Evolutionary conservation across 2,329 filamentous ascomycete genomes (phyloP).

Genomic region (Cordyceps pruinosa): DNA sequence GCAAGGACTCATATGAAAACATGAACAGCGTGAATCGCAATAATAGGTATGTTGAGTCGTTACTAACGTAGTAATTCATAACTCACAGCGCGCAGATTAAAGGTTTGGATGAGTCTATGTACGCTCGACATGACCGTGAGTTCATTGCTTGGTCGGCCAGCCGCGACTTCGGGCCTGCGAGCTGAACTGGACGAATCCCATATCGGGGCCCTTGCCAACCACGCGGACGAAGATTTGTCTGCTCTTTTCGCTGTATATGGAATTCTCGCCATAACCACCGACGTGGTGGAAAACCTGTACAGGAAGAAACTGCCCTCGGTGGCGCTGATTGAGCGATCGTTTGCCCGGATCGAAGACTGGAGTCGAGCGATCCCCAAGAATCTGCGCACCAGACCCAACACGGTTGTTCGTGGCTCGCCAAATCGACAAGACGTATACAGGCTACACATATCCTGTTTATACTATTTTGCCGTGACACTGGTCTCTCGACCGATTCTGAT

Average conservation of each 20-base stretch:
- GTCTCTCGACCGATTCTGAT: conserved; percentile 51
- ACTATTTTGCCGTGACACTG: conserved; percentile 53
- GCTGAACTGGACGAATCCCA: conserved; percentile 21
- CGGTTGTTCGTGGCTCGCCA: conserved; percentile 18
- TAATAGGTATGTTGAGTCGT: conserved; percentile 17
- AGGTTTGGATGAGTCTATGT: conserved; percentile 31
- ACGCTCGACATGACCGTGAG: conserved; percentile 33
- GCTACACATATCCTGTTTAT: conserved; percentile 49
- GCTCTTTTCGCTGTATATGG: conserved; percentile 30
- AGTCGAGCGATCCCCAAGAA: conserved; percentile 35
- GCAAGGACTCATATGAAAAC: conserved; percentile 24
- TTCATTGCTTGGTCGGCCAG: conserved; percentile 31
- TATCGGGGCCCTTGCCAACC: conserved; percentile 18
- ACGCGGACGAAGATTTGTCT: conserved; percentile 11
- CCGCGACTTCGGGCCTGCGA: conserved; percentile 27
- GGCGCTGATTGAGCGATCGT: conserved; percentile 31
- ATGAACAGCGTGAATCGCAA: conserved; percentile 16
- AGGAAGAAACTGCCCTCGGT: conserved; percentile 28
- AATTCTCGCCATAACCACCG: conserved; percentile 37
- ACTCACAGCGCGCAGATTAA: conserved; percentile 21
- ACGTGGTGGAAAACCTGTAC: conserved; percentile 35
- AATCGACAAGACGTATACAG: conserved; percentile 34
- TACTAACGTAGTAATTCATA: background rate
- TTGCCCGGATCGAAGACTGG: conserved; percentile 38
- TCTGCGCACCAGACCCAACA: conserved; percentile 20